A percentile compares a stretch with the other conserved stretches of the same genome.
Conservation (phyloP, 2,329 filamentous ascomycete species). For the Colletotrichum incanum region DNA sequence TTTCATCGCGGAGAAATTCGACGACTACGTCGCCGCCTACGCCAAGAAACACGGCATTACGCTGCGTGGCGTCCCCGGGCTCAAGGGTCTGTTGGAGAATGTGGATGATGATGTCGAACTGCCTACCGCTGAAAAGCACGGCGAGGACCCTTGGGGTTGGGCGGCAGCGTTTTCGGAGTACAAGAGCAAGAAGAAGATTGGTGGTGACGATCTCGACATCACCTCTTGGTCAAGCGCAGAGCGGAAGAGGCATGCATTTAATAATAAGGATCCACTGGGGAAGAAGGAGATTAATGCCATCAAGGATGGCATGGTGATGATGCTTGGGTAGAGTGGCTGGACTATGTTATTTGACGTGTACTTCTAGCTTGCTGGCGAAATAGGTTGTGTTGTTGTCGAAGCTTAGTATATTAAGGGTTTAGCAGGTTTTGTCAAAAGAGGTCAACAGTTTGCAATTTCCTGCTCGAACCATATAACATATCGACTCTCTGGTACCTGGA, state of each 20-base stretch:
- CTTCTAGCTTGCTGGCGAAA: neutral
- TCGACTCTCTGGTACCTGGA: no score
- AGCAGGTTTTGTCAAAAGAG: no score
- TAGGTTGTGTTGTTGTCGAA: neutral
- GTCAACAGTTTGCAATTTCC: no score
- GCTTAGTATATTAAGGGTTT: no score
- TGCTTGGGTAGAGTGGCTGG: slow-evolving; percentile 4
- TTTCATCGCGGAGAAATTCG: slow-evolving; percentile 45
- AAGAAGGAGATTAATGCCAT: slow-evolving; percentile 52
- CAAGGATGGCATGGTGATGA: slow-evolving; percentile 55
- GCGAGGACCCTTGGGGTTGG: slow-evolving; percentile 49
- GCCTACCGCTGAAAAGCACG: slow-evolving; percentile 43
- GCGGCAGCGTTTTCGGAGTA: slow-evolving; percentile 47
- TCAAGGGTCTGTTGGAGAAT: slow-evolving; percentile 46
- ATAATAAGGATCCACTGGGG: slow-evolving; percentile 55
- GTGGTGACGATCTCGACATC: slow-evolving; percentile 57
- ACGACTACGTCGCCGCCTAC: slow-evolving; percentile 53
- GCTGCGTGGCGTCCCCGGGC: slow-evolving; percentile 47
- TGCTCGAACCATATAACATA: no score
- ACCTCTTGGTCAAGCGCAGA: slow-evolving; percentile 52
- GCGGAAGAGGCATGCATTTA: slow-evolving; percentile 52
- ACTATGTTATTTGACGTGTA: neutral
- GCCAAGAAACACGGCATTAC: slow-evolving; percentile 53
- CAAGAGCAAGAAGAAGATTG: slow-evolving; percentile 48
- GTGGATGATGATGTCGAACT: slow-evolving; percentile 46